Percentiles rank a stretch among this genome's conserved stretches.
These are phyloP conservation scores for Macrophomina pseudophaseolina DNA, from an alignment of 2,329 filamentous ascomycete genomes.

Conservation along the genomic window DNA sequence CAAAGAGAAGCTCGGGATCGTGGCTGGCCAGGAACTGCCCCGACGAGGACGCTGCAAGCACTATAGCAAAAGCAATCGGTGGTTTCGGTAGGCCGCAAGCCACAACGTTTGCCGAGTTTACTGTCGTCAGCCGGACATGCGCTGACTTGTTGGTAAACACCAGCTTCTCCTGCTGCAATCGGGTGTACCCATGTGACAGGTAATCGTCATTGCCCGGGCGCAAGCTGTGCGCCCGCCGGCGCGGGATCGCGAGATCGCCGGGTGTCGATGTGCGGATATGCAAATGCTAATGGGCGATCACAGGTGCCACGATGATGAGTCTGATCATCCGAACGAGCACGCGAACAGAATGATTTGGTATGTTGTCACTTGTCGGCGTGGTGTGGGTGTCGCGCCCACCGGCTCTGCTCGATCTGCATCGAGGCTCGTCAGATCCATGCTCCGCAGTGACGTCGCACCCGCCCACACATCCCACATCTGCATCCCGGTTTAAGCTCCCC, in stretches of 20 bases:
- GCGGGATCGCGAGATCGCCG: slow-evolving; percentile 33
- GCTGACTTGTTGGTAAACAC: slow-evolving; percentile 22
- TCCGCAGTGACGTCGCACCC: slow-evolving; percentile 13
- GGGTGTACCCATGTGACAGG: slow-evolving; percentile 63
- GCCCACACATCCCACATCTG: not conserved
- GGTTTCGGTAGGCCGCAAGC: slow-evolving; percentile 55
- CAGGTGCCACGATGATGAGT: slow-evolving; percentile 72
- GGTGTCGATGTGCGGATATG: not conserved
- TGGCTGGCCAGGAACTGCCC: slow-evolving; percentile 60
- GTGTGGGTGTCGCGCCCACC: not conserved
- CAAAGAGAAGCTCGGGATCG: slow-evolving; percentile 58
- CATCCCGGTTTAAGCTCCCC: slow-evolving; percentile 20
- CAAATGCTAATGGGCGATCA: slow-evolving; percentile 1
- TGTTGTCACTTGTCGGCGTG: slow-evolving; percentile 29
- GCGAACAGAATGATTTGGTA: slow-evolving; percentile 82
- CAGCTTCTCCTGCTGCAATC: slow-evolving; percentile 62
- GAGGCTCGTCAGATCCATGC: slow-evolving; percentile 18
- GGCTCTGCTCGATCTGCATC: slow-evolving; percentile 4
- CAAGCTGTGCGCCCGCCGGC: not conserved
- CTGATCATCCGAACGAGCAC: slow-evolving; percentile 78
- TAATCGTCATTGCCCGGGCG: slow-evolving; percentile 34
- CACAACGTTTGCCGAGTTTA: slow-evolving; percentile 1
- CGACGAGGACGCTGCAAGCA: slow-evolving; percentile 59
- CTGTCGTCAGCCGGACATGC: slow-evolving; percentile 5
- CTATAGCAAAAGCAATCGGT: slow-evolving; percentile 61